phyloP scores from a whole-genome alignment of 116 monocot genomes.

The Iris pallida region DNA sequence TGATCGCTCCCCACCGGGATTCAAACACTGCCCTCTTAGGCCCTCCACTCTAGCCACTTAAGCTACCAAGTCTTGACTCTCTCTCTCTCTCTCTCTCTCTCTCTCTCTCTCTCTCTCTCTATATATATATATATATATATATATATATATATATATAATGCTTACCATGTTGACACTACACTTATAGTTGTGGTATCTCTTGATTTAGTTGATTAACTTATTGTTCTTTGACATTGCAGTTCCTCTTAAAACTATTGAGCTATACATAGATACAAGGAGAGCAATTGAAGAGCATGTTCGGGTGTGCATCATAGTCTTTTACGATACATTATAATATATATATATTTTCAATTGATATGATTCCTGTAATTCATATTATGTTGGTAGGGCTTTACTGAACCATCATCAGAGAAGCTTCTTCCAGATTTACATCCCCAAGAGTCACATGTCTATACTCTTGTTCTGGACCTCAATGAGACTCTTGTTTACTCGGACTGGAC shows the following conservation, averaged over 20 bases:
- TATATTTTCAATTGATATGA: background rate
- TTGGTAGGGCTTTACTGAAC: constrained; percentile 75
- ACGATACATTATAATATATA: background rate
- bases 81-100: too few species aligned
- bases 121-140: too few species aligned
- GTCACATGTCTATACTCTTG: constrained; percentile 92
- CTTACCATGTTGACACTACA: too few species aligned
- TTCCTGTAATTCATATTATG: constrained; percentile 7
- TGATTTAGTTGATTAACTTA: too few species aligned
- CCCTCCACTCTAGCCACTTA: too few species aligned
- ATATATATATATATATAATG: too few species aligned
- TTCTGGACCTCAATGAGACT: constrained; percentile 94
- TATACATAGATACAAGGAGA: constrained; percentile 71
- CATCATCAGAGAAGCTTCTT: constrained; percentile 94
- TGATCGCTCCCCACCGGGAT: too few species aligned
- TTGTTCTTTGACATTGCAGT: constrained; percentile 38
- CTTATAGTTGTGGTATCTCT: too few species aligned
- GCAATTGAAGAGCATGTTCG: constrained; percentile 69
- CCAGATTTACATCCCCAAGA: constrained; percentile 94
- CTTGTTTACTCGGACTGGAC: constrained; percentile 96
- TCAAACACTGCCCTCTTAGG: too few species aligned
- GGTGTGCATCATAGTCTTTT: constrained; percentile 27
- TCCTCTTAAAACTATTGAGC: constrained; percentile 58
- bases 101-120: too few species aligned
- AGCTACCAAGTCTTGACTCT: too few species aligned